Evolutionary conservation across 1,284 basidiomycete genomes (phyloP).

Genomic region (Cerrena zonata): DNA sequence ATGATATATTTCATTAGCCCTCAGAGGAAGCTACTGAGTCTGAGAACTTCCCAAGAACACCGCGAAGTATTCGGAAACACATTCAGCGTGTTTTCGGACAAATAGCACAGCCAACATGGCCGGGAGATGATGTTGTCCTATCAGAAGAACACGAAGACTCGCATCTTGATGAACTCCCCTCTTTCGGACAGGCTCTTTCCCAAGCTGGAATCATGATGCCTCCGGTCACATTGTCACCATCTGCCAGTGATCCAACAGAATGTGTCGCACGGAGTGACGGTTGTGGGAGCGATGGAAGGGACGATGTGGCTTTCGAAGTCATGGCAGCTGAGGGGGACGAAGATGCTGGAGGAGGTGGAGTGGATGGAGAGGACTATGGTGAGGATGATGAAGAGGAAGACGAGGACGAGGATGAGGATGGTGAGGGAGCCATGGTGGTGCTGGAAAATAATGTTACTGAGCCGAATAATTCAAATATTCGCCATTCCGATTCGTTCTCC

Average conservation of each 20-base stretch:
- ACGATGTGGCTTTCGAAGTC: too few relatives aligned
- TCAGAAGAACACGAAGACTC: neutral
- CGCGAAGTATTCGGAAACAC: neutral
- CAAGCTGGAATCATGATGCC: neutral
- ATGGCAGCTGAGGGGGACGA: too few relatives aligned
- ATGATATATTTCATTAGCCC: too few relatives aligned
- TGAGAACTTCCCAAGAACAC: neutral
- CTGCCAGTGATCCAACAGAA: neutral
- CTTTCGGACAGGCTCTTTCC: neutral
- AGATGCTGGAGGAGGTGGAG: too few relatives aligned
- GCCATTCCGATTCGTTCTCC: neutral
- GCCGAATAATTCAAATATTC: neutral
- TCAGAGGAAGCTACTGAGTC: too few relatives aligned
- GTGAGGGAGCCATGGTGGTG: too few relatives aligned
- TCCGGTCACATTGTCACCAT: neutral
- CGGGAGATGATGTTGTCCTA: neutral
- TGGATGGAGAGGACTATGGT: too few relatives aligned
- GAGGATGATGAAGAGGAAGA: too few relatives aligned
- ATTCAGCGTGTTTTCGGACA: neutral
- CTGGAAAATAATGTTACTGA: neutral
- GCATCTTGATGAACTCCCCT: neutral
- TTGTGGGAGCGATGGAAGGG: too few relatives aligned
- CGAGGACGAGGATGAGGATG: too few relatives aligned
- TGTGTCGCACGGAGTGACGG: neutral
- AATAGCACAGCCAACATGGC: neutral